Conservation (phyloP, 768 basidiomycete genomes). For the Mycena belliarum region DNA sequence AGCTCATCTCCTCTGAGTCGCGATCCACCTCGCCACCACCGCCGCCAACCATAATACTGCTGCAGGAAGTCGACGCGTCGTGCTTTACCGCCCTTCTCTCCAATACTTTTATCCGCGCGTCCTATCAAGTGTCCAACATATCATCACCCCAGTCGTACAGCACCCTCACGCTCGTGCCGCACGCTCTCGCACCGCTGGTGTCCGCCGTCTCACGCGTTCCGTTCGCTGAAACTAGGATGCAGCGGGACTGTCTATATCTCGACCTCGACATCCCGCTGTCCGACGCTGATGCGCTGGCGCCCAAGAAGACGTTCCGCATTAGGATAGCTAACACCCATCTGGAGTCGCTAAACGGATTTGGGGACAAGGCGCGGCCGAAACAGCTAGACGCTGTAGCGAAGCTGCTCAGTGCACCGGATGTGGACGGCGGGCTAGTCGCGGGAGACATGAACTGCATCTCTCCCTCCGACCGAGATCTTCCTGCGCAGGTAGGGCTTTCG, state of each 20-base stretch:
- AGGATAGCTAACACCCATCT: constrained; percentile 54
- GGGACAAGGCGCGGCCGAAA: constrained; percentile 34
- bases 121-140: constrained; percentile 43
- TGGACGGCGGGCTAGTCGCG: constrained; percentile 45
- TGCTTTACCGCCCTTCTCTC: constrained; percentile 41
- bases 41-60: constrained; percentile 42
- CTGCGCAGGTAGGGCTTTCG: constrained; percentile 37
- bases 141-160: constrained; percentile 46
- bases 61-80: constrained; percentile 44
- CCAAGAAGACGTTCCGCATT: constrained; percentile 35
- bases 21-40: constrained; percentile 28
- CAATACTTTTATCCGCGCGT: constrained; percentile 44
- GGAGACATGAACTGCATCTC: constrained; percentile 57
- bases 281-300: constrained; percentile 18
- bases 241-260: constrained; percentile 46
- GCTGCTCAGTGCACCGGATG: constrained; percentile 30
- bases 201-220: constrained; percentile 34
- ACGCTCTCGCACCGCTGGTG: constrained; percentile 34
- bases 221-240: constrained; percentile 41
- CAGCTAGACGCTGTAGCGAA: constrained; percentile 41
- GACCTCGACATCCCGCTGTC: constrained; percentile 40
- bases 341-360: constrained; percentile 44
- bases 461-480: constrained; percentile 33
- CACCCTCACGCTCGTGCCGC: constrained; percentile 48
- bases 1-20: constrained; percentile 24